Conservation (phyloP, 2,329 filamentous ascomycete genomes). For the Zalaria obscura region DNA sequence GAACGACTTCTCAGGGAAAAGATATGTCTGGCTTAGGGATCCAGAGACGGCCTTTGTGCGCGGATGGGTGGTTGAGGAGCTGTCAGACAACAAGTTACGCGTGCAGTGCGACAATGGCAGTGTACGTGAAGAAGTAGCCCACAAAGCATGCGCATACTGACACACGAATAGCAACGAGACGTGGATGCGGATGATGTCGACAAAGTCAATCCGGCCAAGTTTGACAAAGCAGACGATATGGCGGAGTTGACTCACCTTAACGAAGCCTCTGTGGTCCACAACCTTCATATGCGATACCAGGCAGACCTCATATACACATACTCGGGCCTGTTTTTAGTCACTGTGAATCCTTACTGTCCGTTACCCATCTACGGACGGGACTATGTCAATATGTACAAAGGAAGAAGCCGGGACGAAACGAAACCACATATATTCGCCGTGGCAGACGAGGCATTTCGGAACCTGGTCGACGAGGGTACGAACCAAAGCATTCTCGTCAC, state of each 20-base stretch:
- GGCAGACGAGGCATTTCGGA: conserved; percentile 92
- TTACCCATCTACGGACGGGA: conserved; percentile 93
- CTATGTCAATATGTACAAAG: conserved; percentile 97
- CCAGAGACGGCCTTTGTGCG: conserved; percentile 76
- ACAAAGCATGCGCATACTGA: conserved; percentile 9
- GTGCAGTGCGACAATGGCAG: conserved; percentile 91
- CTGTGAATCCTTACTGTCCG: conserved; percentile 91
- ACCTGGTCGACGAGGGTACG: conserved; percentile 83
- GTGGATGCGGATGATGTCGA: conserved; percentile 79
- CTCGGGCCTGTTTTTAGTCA: conserved; percentile 90
- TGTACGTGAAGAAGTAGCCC: conserved; percentile 35
- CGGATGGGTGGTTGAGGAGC: conserved; percentile 80
- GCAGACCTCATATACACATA: conserved; percentile 95
- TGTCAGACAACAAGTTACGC: conserved; percentile 52
- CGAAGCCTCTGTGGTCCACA: conserved; percentile 94
- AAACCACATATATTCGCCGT: conserved; percentile 97
- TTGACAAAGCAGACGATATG: conserved; percentile 99
- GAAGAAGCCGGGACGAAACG: conserved; percentile 78
- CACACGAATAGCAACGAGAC: conserved; percentile 57
- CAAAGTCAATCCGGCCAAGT: conserved; percentile 98
- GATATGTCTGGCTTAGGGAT: conserved; percentile 96
- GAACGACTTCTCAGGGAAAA: conserved; percentile 96
- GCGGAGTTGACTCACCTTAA: conserved; percentile 96
- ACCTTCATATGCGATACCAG: conserved; percentile 88
- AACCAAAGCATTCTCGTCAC: conserved; percentile 98